These are phyloP conservation scores for Sanghuangporus baumii DNA, from an alignment of 1,284 basidiomycete species.

Conservation along the genomic window DNA sequence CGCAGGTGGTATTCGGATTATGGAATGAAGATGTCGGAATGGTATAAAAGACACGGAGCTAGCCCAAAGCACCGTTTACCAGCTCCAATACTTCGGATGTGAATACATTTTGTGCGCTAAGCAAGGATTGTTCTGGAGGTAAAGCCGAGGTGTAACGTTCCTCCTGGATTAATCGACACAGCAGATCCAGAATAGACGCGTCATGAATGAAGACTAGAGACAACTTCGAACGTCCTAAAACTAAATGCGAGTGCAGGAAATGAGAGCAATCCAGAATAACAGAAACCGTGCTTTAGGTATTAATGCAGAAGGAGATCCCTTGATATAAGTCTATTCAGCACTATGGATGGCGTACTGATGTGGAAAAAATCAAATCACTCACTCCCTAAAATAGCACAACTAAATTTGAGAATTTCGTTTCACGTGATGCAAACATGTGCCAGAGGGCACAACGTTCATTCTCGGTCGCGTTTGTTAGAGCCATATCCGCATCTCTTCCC, in stretches of 20 bases:
- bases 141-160: constrained; percentile 54
- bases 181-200: too few species aligned
- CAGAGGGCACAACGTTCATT: too few species aligned
- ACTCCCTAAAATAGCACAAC: too few species aligned
- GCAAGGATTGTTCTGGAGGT: constrained; percentile 45
- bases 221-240: constrained; percentile 39
- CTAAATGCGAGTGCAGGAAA: constrained; percentile 53
- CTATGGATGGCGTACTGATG: too few species aligned
- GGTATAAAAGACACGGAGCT: constrained; percentile 51
- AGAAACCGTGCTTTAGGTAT: constrained; percentile 57
- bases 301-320: constrained; percentile 37
- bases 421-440: too few species aligned
- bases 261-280: constrained; percentile 44
- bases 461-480: too few species aligned
- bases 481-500: too few species aligned
- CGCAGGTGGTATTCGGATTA: constrained; percentile 48
- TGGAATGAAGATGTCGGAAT: constrained; percentile 58
- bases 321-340: too few species aligned
- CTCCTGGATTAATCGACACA: constrained; percentile 60
- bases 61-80: constrained; percentile 52
- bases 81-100: constrained; percentile 43
- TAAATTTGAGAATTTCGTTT: too few species aligned
- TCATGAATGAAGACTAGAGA: too few species aligned
- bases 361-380: too few species aligned
- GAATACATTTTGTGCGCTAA: constrained; percentile 28